phyloP scores from a whole-genome alignment of 805 yeast genomes.

The Metschnikowia aberdeeniae region DNA sequence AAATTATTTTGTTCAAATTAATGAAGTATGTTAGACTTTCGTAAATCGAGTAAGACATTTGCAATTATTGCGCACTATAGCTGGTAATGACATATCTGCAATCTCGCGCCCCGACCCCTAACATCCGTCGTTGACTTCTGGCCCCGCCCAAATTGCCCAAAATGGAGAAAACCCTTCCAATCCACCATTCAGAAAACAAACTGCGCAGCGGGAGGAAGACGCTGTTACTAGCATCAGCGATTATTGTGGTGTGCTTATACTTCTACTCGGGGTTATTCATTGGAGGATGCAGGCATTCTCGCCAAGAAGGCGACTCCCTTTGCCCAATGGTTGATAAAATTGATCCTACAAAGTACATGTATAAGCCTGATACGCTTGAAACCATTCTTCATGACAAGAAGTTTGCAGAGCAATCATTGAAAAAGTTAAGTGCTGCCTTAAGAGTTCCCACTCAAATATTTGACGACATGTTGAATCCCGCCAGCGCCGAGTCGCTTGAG shows the following conservation, averaged over 20 bases:
- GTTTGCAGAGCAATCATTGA: slow-evolving; percentile 22
- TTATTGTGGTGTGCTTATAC: background rate
- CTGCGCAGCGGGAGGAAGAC: background rate
- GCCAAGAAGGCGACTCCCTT: slow-evolving; percentile 26
- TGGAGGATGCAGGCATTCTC: background rate
- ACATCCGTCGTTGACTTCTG: background rate
- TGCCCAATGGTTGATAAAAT: slow-evolving; percentile 35
- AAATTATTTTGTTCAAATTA: too few relatives aligned
- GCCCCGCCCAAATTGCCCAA: background rate
- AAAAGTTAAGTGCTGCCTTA: slow-evolving; percentile 26
- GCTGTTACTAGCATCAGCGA: background rate
- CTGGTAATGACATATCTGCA: too few relatives aligned
- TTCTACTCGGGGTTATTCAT: background rate
- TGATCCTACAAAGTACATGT: slow-evolving; percentile 22
- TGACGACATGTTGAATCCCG: slow-evolving; percentile 30
- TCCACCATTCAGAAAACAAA: background rate
- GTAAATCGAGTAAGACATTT: too few relatives aligned
- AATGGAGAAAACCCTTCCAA: slow-evolving; percentile 3
- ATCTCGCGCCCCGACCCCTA: background rate
- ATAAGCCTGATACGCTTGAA: slow-evolving; percentile 19
- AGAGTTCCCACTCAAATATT: slow-evolving; percentile 30
- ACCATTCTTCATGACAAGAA: slow-evolving; percentile 25
- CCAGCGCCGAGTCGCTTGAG: slow-evolving; percentile 18
- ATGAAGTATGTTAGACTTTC: too few relatives aligned
- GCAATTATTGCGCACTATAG: too few relatives aligned